A percentile compares a stretch with the other conserved stretches of the same genome.
Conservation (phyloP, 805 yeast genomes). For the Sugiyamaella valdiviana region DNA sequence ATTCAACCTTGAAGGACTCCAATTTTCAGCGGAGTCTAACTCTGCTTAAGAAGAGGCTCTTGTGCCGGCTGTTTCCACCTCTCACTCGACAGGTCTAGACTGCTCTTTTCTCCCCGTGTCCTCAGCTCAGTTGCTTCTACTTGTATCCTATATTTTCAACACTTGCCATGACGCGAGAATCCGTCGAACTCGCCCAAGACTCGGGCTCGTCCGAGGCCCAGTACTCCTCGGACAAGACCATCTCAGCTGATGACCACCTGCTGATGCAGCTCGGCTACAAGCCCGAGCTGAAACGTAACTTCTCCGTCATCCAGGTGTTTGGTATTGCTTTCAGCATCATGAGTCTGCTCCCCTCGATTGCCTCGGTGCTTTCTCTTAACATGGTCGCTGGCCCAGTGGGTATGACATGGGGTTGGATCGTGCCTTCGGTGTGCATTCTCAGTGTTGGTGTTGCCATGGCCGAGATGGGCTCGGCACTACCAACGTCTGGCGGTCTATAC, state of each 20-base stretch:
- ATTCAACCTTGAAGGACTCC: too few relatives aligned
- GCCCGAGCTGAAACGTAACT: slow-evolving; percentile 58
- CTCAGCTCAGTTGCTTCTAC: too few relatives aligned
- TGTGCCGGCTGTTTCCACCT: too few relatives aligned
- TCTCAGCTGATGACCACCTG: slow-evolving; percentile 26
- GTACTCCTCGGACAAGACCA: not conserved
- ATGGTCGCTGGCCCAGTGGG: slow-evolving; percentile 59
- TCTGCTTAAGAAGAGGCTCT: too few relatives aligned
- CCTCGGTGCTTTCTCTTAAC: slow-evolving; percentile 49
- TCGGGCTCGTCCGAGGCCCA: not conserved
- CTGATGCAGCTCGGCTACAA: slow-evolving; percentile 57
- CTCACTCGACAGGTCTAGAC: too few relatives aligned
- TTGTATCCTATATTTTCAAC: too few relatives aligned
- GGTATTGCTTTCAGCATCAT: slow-evolving; percentile 68
- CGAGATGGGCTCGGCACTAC: slow-evolving; percentile 61
- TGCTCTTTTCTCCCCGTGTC: too few relatives aligned
- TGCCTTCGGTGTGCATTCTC: slow-evolving; percentile 50
- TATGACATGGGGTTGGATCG: slow-evolving; percentile 68
- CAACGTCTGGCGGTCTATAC: slow-evolving; percentile 71
- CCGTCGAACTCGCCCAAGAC: too few relatives aligned
- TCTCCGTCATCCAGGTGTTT: slow-evolving; percentile 56
- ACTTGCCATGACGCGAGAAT: too few relatives aligned
- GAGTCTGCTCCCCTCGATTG: slow-evolving; percentile 57
- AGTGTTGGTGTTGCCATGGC: slow-evolving; percentile 58
- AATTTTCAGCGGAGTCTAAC: too few relatives aligned